phyloP scores from a whole-genome alignment of 805 yeast species.

The Kuraishia ogatae region DNA sequence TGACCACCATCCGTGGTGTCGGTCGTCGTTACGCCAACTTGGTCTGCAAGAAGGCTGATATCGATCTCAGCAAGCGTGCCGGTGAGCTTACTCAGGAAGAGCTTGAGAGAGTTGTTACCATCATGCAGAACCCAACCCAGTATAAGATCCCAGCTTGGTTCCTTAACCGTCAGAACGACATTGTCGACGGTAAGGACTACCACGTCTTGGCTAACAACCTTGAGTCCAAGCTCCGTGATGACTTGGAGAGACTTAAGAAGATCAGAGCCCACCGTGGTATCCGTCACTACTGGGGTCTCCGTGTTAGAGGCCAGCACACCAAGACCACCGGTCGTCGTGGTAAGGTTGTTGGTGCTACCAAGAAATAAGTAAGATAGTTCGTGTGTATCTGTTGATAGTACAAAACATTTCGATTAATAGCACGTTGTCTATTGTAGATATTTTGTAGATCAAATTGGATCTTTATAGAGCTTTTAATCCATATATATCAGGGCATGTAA shows the following conservation, averaged over 20 bases:
- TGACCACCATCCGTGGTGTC: constrained; percentile 99
- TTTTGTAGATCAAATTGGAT: not conserved
- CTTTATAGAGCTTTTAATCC: too few relatives aligned
- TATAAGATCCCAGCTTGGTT: constrained; percentile 99
- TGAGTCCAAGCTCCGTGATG: constrained; percentile 99
- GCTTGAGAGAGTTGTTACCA: constrained; percentile 99
- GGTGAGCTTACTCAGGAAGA: constrained; percentile 99
- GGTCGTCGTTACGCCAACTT: constrained; percentile 99
- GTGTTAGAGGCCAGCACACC: constrained; percentile 99
- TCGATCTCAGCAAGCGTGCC: constrained; percentile 96
- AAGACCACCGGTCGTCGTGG: constrained; percentile 99
- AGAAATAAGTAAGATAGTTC: constrained; percentile 1
- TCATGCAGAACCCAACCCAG: constrained; percentile 99
- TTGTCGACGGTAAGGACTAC: constrained; percentile 97
- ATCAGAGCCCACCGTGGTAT: constrained; percentile 99
- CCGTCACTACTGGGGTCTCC: constrained; percentile 99
- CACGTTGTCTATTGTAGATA: not conserved
- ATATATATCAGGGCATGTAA: too few relatives aligned
- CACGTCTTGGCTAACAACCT: constrained; percentile 98
- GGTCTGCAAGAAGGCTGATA: constrained; percentile 99
- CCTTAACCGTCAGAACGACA: constrained; percentile 99
- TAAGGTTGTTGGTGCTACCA: constrained; percentile 30
- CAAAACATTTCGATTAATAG: not conserved
- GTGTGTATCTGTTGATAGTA: not conserved
- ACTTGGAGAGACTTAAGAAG: constrained; percentile 99